Evolutionary conservation across 164 flowering plant genomes (phyloP).

Genomic region (Hamamelis virginiana): DNA sequence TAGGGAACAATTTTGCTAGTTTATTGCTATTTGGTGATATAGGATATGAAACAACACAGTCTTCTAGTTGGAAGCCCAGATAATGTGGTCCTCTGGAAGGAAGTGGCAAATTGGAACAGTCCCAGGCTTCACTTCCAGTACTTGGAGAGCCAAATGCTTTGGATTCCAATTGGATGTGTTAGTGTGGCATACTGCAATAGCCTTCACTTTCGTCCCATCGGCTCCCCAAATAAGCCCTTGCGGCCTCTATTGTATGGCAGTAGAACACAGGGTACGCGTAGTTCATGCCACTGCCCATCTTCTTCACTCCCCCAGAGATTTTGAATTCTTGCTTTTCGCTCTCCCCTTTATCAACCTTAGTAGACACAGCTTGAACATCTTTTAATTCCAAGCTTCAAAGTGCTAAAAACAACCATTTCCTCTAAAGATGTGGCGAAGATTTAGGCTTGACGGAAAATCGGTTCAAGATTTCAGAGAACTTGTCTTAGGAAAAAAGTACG

Average conservation of each 20-base stretch:
- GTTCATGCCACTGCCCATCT: conserved; percentile 34
- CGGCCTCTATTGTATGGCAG: conserved; percentile 1
- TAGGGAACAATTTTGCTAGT: too few relatives aligned
- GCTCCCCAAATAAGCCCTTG: conserved; percentile 6
- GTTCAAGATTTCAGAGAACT: conserved; percentile 37
- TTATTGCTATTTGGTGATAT: too few relatives aligned
- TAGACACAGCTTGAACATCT: conserved; percentile 29
- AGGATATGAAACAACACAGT: too few relatives aligned
- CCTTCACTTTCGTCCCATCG: conserved; percentile 6
- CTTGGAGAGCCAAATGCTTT: neutral
- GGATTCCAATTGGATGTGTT: neutral
- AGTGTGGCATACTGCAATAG: conserved; percentile 2
- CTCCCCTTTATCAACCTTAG: conserved; percentile 26
- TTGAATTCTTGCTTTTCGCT: conserved; percentile 28
- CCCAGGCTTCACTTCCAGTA: conserved; percentile 4
- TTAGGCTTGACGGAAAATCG: conserved; percentile 32
- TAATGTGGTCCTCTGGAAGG: neutral
- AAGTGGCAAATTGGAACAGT: conserved; percentile 6
- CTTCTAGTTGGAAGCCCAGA: neutral
- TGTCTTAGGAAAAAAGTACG: conserved; percentile 47
- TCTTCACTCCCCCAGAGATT: conserved; percentile 27
- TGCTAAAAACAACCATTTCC: conserved; percentile 53
- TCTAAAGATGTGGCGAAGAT: conserved; percentile 55
- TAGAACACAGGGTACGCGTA: conserved; percentile 43
- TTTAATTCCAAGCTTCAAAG: conserved; percentile 40